Base-by-base conservation (phyloP, 352 stramenopile species). In the Achlya hypogyna region DNA sequence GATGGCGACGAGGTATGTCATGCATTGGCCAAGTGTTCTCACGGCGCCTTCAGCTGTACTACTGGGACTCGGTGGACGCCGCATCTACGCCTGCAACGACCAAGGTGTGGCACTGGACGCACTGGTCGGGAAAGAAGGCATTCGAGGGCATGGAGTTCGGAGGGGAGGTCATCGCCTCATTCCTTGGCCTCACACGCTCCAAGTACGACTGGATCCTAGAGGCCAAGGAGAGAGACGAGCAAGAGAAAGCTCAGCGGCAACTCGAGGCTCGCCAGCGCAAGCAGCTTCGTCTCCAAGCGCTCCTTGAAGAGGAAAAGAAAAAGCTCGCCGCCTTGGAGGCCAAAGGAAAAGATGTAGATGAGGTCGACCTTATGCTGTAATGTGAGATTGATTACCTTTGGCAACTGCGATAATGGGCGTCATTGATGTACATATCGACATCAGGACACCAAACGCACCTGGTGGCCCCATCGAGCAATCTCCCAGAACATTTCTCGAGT, bases 131-230 rank as follows among this genome's bases (percentile, higher is more conserved):
- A 22, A 53, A 71, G 22, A 91, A 84, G 67, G 83, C 83, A 1
- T 88, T 78, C 40, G 77, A 88, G 47, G 75, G 74, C 0, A 74
- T 93, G 65, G 84, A 92, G 45, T 95, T 95, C 75, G 82, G 75
- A 0, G 86, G 84, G 2, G 86, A 95, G 69, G 80, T 93, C 31
- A 49, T 92, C 5, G 83, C 82, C 35, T 82, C 89, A 54, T 94
- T 94, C 68, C 56, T 94, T 0, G 83, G 85, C 0, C 81, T 94
- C 53, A 92, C 79, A n/a, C 78, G 76, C 16, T 92, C 82, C 23
- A 86, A 94, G 69, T 92, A 91, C 65, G 83, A 92, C 69, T 92
- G 85, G 82, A 85, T 92, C 42, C 70, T 91, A 52, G 81, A 90
- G 53, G 72, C 85, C 51, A 77, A 91, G 45, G 76, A 82, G 70